Percentiles rank a stretch among this genome's conserved stretches.
Conservation (phyloP, 164 flowering plant species). For the Umbellularia californica region DNA sequence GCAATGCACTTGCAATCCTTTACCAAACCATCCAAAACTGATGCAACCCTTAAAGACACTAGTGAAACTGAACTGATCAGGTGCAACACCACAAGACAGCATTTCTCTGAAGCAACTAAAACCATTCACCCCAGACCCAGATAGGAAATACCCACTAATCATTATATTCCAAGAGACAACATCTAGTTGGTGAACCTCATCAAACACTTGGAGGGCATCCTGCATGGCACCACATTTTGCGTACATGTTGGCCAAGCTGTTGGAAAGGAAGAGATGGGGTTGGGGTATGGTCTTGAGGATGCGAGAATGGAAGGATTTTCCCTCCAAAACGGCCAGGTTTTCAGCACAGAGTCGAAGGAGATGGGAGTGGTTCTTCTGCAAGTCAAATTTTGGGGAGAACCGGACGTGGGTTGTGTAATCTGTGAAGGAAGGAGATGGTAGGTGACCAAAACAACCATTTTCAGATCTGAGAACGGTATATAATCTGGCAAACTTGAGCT, state of each 20-base stretch:
- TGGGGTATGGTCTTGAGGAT: slow-evolving; percentile 5
- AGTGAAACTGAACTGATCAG: slow-evolving; percentile 10
- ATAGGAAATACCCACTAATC: slow-evolving; percentile 6
- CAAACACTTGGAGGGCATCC: slow-evolving; percentile 11
- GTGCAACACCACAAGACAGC: slow-evolving; percentile 4
- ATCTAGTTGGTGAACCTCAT: slow-evolving; percentile 12
- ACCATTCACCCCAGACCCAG: neutral
- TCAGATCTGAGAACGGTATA: too few relatives aligned
- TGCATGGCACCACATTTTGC: slow-evolving; percentile 1
- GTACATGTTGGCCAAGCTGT: slow-evolving; percentile 17
- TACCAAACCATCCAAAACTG: neutral
- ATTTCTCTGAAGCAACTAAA: slow-evolving; percentile 6
- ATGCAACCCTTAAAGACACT: slow-evolving; percentile 12
- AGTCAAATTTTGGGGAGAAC: neutral
- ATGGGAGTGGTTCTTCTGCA: slow-evolving; percentile 5
- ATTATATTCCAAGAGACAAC: slow-evolving; percentile 19
- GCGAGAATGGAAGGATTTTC: slow-evolving; percentile 11
- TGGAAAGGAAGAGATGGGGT: slow-evolving; percentile 9
- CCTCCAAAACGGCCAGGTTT: slow-evolving; percentile 2
- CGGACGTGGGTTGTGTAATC: neutral
- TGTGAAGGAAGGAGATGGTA: too few relatives aligned
- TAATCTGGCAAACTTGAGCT: too few relatives aligned
- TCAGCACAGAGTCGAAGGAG: slow-evolving; percentile 11
- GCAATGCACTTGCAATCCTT: slow-evolving; percentile 13
- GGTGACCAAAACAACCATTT: too few relatives aligned